Conservation (phyloP, 1,139 yeast genomes). For the Taiozyma sp. region DNA sequence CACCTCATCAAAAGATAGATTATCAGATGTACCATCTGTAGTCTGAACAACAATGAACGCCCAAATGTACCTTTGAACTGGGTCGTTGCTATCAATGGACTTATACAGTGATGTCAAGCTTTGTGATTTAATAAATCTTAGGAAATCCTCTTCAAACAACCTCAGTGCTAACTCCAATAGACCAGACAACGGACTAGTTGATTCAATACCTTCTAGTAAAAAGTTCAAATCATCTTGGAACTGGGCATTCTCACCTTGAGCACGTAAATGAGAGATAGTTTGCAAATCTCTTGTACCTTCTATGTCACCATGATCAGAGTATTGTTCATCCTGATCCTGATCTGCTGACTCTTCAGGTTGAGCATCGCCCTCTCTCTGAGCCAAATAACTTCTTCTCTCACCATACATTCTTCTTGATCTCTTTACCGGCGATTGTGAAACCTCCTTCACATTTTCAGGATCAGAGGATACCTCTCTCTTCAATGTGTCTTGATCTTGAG, state of each 20-base stretch:
- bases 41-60: constrained; percentile 13
- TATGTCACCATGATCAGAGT: constrained; percentile 1
- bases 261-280: constrained; percentile 28
- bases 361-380: constrained; percentile 1
- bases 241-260: constrained; percentile 32
- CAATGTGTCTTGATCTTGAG: background rate
- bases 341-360: background rate
- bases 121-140: constrained; percentile 6
- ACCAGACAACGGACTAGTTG: constrained; percentile 11
- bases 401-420: constrained; percentile 21
- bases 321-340: background rate
- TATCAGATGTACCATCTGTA: constrained; percentile 9
- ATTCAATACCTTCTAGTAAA: constrained; percentile 31
- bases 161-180: constrained; percentile 27
- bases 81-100: constrained; percentile 2
- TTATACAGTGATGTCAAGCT: constrained; percentile 2
- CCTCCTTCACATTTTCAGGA: background rate
- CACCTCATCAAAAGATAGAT: constrained; percentile 9
- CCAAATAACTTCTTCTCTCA: constrained; percentile 22
- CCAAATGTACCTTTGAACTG: constrained; percentile 6
- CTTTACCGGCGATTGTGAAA: constrained; percentile 5
- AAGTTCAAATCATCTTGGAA: constrained; percentile 31
- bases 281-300: constrained; percentile 1
- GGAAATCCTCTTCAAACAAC: constrained; percentile 24
- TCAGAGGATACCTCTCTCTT: background rate